phyloP scores from a whole-genome alignment of 2,329 filamentous ascomycete species.

The Fusarium duplospermum region DNA sequence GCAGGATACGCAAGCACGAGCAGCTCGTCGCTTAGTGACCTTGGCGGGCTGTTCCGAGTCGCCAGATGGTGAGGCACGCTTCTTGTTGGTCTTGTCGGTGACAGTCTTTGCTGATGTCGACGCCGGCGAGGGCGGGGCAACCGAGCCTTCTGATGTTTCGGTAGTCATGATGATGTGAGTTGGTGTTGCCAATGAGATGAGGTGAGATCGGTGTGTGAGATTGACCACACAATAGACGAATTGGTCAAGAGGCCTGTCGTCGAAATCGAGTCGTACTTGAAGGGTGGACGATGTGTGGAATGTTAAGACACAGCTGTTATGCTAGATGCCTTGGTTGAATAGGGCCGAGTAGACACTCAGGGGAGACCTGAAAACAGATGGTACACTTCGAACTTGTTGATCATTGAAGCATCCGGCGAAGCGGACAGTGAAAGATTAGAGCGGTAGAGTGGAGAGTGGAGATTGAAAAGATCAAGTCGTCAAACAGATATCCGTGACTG shows the following conservation, averaged over 20 bases:
- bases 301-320: slow-evolving; percentile 10
- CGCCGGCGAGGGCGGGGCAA: slow-evolving; percentile 45
- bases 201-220: background rate
- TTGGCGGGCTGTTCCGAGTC: slow-evolving; percentile 55
- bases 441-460: slow-evolving; percentile 41
- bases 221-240: background rate
- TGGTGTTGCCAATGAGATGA: background rate
- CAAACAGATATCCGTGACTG: slow-evolving; percentile 17
- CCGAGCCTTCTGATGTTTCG: slow-evolving; percentile 41
- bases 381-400: slow-evolving; percentile 12
- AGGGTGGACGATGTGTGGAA: background rate
- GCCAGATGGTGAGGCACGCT: slow-evolving; percentile 47
- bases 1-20: slow-evolving; percentile 90
- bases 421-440: slow-evolving; percentile 17
- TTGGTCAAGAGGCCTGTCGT: background rate
- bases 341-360: slow-evolving; percentile 11
- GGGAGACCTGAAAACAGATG: slow-evolving; percentile 6
- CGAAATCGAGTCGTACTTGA: background rate
- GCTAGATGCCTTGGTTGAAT: slow-evolving; percentile 1
- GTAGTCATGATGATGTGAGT: slow-evolving; percentile 33
- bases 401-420: slow-evolving; percentile 33
- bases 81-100: slow-evolving; percentile 48
- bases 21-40: slow-evolving; percentile 82
- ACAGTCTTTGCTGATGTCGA: slow-evolving; percentile 43
- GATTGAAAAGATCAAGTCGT: slow-evolving; percentile 19